Evolutionary conservation across 805 yeast genomes (phyloP), one percentile per base, ranked within the genome.

Genomic region (Wickerhamomyces alni): DNA sequence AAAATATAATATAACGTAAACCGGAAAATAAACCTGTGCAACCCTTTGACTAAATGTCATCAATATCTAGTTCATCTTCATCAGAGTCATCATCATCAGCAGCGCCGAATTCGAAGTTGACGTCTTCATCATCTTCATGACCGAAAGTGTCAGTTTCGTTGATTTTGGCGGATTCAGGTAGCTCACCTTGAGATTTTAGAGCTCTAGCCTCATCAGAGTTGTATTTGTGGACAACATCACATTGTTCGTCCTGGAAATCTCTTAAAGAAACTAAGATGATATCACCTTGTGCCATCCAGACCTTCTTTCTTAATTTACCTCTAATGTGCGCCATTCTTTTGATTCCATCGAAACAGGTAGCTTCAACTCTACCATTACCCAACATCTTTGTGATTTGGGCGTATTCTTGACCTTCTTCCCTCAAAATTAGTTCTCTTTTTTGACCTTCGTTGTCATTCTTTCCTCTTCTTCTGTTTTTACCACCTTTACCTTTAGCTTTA

Each of bases 281-380:
- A 63, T 93, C 99, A 71, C 99, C 99, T 66, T 88, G 98, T 35
- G 86, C 86, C 87, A 93, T 89, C 99, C 99, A 93, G 45, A 93
- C 99, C 78, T 91, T 93, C 82, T 93, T 93, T 77, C 99, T 86
- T 70, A 93, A 77, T 64, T 93, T 93, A 57, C 99, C 99, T 76
- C 99, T 87, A 60, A 93, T 93, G 62, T 91, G 99, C 16, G 95
- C 99, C 78, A 88, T 77, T 73, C 99, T 82, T 63, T 80, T 86
- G 53, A 74, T 72, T 50, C 95, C 96, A 61, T 93, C 99, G 59
- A 93, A 93, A 70, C 99, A 93, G 37, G 80, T 65, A 40, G 95
- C 96, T 65, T 89, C 96, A 40, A 93, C 82, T 67, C 99, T 81
- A 50, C 99, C 98, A 62, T 89, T 89, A 65, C 99, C 99, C 55